phyloP scores from a whole-genome alignment of 352 stramenopile species.

The Aphanomyces cochlioides region DNA sequence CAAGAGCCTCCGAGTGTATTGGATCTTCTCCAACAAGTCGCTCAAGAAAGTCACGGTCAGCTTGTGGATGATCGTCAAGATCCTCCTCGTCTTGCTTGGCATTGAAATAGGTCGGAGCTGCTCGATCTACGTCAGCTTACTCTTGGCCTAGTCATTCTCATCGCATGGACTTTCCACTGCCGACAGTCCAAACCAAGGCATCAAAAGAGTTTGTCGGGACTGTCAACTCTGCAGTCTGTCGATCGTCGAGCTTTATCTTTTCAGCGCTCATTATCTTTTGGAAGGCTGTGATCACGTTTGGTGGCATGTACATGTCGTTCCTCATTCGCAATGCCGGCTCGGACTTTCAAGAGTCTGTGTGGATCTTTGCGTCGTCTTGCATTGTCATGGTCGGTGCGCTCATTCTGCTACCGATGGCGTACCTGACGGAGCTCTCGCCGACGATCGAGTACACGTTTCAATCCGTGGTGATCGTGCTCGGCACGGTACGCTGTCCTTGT shows the following conservation, averaged over 20 bases:
- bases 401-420: slow-evolving; percentile 42
- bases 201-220: not conserved
- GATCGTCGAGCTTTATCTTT: slow-evolving; percentile 51
- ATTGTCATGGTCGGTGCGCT: slow-evolving; percentile 37
- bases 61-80: not conserved
- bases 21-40: slow-evolving; percentile 44
- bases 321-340: slow-evolving; percentile 16
- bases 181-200: not conserved
- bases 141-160: not conserved
- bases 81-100: not conserved
- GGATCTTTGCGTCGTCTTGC: slow-evolving; percentile 35
- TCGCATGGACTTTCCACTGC: not conserved
- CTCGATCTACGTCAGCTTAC: not conserved
- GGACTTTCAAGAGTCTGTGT: slow-evolving; percentile 28
- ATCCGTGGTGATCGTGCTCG: slow-evolving; percentile 32
- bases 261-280: slow-evolving; percentile 51
- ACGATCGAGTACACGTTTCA: slow-evolving; percentile 38
- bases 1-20: slow-evolving; percentile 55
- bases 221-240: slow-evolving; percentile 25
- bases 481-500: slow-evolving; percentile 11
- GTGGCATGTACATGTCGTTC: slow-evolving; percentile 39
- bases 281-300: slow-evolving; percentile 49
- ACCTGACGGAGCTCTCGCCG: slow-evolving; percentile 37
- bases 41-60: slow-evolving; percentile 38
- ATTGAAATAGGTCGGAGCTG: not conserved